phyloP scores from a whole-genome alignment of 1,284 basidiomycete genomes.

The Quambalaria eucalypti region DNA sequence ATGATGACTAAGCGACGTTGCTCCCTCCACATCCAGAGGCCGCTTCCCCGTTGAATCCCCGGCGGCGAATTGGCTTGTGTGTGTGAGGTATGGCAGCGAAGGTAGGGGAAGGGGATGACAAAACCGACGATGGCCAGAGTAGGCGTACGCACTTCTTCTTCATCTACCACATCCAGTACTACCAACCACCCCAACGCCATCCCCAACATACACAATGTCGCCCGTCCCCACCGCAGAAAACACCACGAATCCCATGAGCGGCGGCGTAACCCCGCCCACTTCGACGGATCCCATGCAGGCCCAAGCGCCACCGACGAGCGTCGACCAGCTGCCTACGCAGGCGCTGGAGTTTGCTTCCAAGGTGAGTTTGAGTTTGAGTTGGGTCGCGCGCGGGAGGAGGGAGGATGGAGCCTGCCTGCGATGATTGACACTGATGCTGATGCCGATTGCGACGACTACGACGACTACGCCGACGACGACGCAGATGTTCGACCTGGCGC shows the following conservation, averaged over 20 bases:
- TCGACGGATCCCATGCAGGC: background rate
- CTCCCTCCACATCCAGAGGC: too few relatives aligned
- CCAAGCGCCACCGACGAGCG: background rate
- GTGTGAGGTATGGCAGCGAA: too few relatives aligned
- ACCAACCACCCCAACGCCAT: background rate
- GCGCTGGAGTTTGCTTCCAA: slow-evolving; percentile 5
- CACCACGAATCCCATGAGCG: background rate
- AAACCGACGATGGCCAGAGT: too few relatives aligned
- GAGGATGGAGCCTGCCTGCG: background rate
- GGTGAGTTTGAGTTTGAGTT: slow-evolving; percentile 3
- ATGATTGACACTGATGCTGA: background rate
- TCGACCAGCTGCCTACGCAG: slow-evolving; percentile 2
- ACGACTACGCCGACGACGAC: background rate
- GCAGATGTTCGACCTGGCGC: slow-evolving; percentile 64
- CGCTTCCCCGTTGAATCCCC: too few relatives aligned
- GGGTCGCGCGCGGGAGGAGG: too few relatives aligned
- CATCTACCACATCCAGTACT: background rate
- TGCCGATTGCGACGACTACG: too few relatives aligned
- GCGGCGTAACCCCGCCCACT: background rate
- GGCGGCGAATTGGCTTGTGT: too few relatives aligned
- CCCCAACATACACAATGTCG: background rate
- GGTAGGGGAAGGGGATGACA: too few relatives aligned
- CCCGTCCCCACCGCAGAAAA: background rate
- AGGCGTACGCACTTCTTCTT: too few relatives aligned
- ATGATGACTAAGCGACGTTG: too few relatives aligned